Evolutionary conservation across 306 rosid species (phyloP), one percentile per base, ranked within the genome.

Genomic region (Albizia julibrissin): DNA sequence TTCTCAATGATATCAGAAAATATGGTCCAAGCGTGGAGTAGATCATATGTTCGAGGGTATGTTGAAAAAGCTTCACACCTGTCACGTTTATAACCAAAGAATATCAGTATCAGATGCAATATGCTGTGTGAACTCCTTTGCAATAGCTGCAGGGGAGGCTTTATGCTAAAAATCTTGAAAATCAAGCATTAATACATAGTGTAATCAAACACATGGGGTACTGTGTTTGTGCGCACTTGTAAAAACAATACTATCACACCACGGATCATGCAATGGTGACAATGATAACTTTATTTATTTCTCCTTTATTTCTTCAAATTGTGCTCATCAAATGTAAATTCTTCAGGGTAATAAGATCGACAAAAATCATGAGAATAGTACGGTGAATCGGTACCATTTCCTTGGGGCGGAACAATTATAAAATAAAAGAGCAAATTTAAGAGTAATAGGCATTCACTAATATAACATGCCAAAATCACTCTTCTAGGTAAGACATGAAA

Each of bases 41-140:
- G 81, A 86, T 95, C 98, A 22, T 88, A 95, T 0, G 99, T 93
- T 14, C 99, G 97, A 72, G 99, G 99, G 80, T 95, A 91, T 21
- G 98, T 95, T 27, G 98, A 95, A 84, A 89, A 93, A 73, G 97
- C 89, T 85, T 95, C 99, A 65, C 97, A 95, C 97, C 91, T 92
- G 91, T 82, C 80, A 75, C 64, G 76, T 70, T 76, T 26, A 58
- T 72, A 56, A 24, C 75, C 70, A 86, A 79, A 84, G 49, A 66
- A 59, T 74, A 74, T 86, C 79, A 86, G 39, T 69, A 69, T 44
- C 19, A 58, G 67, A 62, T 42, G 37, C 64, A 43, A 24, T 22
- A 39, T 69, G 6, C 37, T 2, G 24, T 15, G 61, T 16, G 22
- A 26, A 46, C 26, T 72, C 15, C 42, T 47, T 7, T 27, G n/a